Conservation (phyloP, 1,284 basidiomycete genomes). For the Peniophora sp. region DNA sequence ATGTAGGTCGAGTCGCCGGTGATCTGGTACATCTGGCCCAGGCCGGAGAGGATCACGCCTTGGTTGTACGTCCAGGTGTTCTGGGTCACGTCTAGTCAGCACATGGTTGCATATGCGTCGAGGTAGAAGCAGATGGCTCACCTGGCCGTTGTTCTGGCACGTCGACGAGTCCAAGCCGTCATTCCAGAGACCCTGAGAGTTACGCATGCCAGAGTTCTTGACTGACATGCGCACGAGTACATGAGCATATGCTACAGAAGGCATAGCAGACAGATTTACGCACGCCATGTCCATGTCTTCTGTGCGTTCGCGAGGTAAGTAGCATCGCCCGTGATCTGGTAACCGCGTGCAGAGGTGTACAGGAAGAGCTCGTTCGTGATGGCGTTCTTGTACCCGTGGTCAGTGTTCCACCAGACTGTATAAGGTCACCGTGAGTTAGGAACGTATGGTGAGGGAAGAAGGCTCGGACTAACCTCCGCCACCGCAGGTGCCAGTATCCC, state of each 20-base stretch:
- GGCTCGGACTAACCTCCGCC: slow-evolving; percentile 29
- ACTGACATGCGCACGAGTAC: slow-evolving; percentile 23
- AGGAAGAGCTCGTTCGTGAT: slow-evolving; percentile 51
- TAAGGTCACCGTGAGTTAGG: slow-evolving; percentile 1
- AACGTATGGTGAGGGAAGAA: background rate
- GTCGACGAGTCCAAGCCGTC: slow-evolving; percentile 33
- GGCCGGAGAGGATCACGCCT: slow-evolving; percentile 44
- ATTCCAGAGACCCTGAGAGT: slow-evolving; percentile 39
- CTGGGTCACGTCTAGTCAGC: slow-evolving; percentile 13
- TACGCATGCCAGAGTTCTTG: slow-evolving; percentile 38
- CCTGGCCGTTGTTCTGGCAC: slow-evolving; percentile 41
- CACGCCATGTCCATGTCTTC: slow-evolving; percentile 40
- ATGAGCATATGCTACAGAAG: slow-evolving; percentile 1
- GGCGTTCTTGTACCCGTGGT: slow-evolving; percentile 48
- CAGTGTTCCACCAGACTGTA: slow-evolving; percentile 49
- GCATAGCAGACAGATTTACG: slow-evolving; percentile 12
- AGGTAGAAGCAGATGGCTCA: slow-evolving; percentile 9
- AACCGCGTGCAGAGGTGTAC: slow-evolving; percentile 37
- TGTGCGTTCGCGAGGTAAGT: slow-evolving; percentile 39
- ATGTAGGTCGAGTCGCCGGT: slow-evolving; percentile 31
- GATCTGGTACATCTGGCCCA: slow-evolving; percentile 34
- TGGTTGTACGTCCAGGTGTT: slow-evolving; percentile 53
- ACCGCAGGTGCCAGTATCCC: slow-evolving; percentile 32
- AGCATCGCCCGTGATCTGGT: slow-evolving; percentile 27
- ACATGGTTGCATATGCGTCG: background rate